A percentile compares a stretch with the other conserved stretches of the same genome.
Conservation (phyloP, 371 early-diverging fungal species). For the Umbelopsis sp. region DNA sequence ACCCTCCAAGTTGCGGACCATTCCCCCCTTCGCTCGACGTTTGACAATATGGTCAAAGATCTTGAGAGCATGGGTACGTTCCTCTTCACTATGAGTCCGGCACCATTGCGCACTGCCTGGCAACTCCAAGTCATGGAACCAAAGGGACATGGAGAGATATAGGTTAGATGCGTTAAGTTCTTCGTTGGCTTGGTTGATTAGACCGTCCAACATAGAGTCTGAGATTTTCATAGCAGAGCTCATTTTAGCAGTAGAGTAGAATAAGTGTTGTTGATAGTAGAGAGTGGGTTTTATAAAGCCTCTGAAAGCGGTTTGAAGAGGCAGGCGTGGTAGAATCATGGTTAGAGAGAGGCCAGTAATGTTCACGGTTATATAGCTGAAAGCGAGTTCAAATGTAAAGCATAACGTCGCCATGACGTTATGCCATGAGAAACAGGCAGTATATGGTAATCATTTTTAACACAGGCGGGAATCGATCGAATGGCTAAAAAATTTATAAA, state of each 20-base stretch:
- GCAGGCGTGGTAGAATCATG: neutral
- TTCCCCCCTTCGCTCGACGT: constrained; percentile 27
- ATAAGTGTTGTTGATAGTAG: neutral
- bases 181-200: constrained; percentile 28
- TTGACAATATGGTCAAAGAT: constrained; percentile 32
- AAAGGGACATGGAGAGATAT: constrained; percentile 27
- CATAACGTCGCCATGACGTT: neutral
- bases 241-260: neutral
- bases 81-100: constrained; percentile 27
- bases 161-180: constrained; percentile 27
- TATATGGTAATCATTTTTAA: too few species aligned
- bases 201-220: constrained; percentile 27
- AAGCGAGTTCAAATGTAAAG: too few species aligned
- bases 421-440: too few species aligned
- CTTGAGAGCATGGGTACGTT: constrained; percentile 25
- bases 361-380: too few species aligned
- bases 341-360: neutral
- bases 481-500: too few species aligned
- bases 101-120: constrained; percentile 28
- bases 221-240: constrained; percentile 27
- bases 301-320: neutral
- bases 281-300: neutral
- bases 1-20: constrained; percentile 19
- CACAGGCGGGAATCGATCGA: too few species aligned
- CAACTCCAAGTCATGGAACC: constrained; percentile 30